phyloP scores from a whole-genome alignment of 2,329 filamentous ascomycete species.

The Exophiala calicioides region DNA sequence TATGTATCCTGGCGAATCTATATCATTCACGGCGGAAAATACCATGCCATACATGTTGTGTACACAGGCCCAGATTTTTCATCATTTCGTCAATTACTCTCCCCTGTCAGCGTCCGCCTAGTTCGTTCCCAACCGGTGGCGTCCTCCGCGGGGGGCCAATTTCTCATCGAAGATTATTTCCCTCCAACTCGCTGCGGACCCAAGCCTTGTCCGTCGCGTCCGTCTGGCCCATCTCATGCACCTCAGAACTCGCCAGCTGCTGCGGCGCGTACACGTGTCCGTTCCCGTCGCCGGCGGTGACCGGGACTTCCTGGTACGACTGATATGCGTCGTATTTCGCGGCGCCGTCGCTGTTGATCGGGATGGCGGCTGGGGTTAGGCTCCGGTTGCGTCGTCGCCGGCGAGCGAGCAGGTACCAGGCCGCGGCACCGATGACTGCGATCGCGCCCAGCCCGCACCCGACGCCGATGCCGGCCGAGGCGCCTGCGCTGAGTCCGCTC shows the following conservation, averaged over 20 bases:
- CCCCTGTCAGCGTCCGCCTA: too few relatives aligned
- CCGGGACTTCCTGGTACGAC: not conserved
- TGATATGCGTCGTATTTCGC: too few relatives aligned
- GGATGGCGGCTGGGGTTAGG: too few relatives aligned
- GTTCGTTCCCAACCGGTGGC: too few relatives aligned
- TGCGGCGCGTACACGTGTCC: slow-evolving; percentile 6
- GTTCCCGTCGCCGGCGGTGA: too few relatives aligned
- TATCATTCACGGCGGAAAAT: too few relatives aligned
- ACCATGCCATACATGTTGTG: too few relatives aligned
- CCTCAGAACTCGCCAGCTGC: slow-evolving; percentile 9
- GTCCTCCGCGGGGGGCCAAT: too few relatives aligned
- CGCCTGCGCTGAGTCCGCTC: slow-evolving; percentile 3
- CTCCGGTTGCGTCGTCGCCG: not conserved
- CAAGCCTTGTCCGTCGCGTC: not conserved
- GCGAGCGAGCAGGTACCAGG: not conserved
- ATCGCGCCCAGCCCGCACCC: not conserved
- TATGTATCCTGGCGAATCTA: too few relatives aligned
- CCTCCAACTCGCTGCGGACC: slow-evolving; percentile 12
- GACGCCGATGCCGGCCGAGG: slow-evolving; percentile 5
- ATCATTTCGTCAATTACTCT: too few relatives aligned
- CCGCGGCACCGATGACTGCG: not conserved
- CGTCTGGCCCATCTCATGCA: slow-evolving; percentile 9
- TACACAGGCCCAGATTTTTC: too few relatives aligned
- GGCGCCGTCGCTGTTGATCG: too few relatives aligned
- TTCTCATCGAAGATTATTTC: slow-evolving; percentile 2